Percentiles rank a stretch among this genome's conserved stretches.
phyloP scores from a whole-genome alignment of 352 stramenopile species.

The Globisporangium takayamanum region DNA sequence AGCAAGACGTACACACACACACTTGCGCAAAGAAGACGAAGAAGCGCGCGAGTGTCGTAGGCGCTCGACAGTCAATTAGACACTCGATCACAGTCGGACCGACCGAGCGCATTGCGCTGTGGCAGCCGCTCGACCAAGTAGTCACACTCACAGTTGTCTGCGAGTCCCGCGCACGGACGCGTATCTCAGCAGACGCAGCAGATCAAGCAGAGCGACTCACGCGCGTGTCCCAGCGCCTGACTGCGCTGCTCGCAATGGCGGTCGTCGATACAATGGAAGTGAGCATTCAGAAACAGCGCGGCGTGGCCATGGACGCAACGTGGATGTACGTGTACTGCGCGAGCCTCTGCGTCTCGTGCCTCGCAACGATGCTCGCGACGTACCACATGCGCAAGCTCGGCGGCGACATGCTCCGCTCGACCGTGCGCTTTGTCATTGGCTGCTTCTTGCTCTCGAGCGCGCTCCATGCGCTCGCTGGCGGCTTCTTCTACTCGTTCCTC shows the following conservation, averaged over 20 bases:
- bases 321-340: conserved; percentile 64
- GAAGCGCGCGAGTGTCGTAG: too few species aligned
- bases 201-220: too few species aligned
- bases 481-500: conserved; percentile 54
- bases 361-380: conserved; percentile 40
- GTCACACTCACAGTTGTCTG: too few species aligned
- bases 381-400: conserved; percentile 62
- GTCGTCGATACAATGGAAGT: not conserved
- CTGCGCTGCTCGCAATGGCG: not conserved
- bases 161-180: too few species aligned
- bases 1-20: too few species aligned
- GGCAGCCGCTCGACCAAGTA: too few species aligned
- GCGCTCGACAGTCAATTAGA: too few species aligned
- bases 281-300: not conserved
- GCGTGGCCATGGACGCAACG: conserved; percentile 21
- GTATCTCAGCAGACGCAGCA: too few species aligned
- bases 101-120: too few species aligned
- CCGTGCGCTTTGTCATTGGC: conserved; percentile 61
- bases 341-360: conserved; percentile 48
- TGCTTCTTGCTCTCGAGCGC: conserved; percentile 53
- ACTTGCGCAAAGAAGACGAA: too few species aligned
- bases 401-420: conserved; percentile 62
- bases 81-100: too few species aligned
- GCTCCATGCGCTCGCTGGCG: conserved; percentile 39
- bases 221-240: not conserved